phyloP scores from a whole-genome alignment of 2,329 filamentous ascomycete genomes.

The Aspergillus carbonarius region DNA sequence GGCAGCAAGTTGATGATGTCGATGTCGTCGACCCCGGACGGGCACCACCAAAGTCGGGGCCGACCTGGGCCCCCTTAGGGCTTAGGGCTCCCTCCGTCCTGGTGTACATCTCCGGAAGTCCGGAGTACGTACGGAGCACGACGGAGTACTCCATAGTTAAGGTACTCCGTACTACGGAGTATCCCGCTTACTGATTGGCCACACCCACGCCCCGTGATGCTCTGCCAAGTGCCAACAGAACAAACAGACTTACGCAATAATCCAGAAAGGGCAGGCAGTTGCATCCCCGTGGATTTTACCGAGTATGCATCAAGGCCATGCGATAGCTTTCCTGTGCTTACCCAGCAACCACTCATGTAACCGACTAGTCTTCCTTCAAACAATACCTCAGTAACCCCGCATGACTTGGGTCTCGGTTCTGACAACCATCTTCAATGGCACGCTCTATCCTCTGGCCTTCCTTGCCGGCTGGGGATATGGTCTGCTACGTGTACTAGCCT shows the following conservation, averaged over 20 bases:
- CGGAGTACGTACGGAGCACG: neutral
- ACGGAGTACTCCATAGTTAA: neutral
- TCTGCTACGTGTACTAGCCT: constrained; percentile 42
- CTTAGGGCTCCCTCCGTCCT: constrained; percentile 18
- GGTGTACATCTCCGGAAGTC: neutral
- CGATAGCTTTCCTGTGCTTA: neutral
- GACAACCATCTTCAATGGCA: constrained; percentile 8
- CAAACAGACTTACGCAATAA: no score
- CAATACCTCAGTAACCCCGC: neutral
- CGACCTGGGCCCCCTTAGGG: constrained; percentile 18
- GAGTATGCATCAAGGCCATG: neutral
- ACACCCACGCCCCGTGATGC: no score
- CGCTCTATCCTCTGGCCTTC: constrained; percentile 13
- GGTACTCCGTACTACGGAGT: no score
- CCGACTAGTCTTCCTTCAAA: neutral
- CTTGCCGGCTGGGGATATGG: constrained; percentile 20
- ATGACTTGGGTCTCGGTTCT: constrained; percentile 16
- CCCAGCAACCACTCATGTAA: neutral
- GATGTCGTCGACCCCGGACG: constrained; percentile 17
- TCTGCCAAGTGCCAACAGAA: no score
- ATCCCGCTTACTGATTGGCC: no score
- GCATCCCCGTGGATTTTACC: no score
- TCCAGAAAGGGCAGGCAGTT: no score
- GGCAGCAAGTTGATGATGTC: constrained; percentile 17
- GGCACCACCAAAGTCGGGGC: constrained; percentile 11